These are phyloP conservation scores for Eimeria praecox DNA, from an alignment of 169 alveolate species.

Conservation along the genomic window DNA sequence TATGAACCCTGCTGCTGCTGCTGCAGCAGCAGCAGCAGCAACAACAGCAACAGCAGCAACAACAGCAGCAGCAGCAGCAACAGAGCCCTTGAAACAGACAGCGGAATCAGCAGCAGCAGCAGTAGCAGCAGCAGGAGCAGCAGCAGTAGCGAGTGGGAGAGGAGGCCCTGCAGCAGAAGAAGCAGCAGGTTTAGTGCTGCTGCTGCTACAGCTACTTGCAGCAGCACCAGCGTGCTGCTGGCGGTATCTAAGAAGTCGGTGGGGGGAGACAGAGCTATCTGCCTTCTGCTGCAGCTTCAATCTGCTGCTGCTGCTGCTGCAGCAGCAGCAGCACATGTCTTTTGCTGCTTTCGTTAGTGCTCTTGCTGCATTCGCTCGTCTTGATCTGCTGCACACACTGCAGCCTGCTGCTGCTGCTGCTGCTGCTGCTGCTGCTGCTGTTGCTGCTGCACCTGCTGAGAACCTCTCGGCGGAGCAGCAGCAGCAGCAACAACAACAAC, in stretches of 20 bases:
- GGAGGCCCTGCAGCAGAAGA: background rate
- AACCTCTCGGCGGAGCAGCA: background rate
- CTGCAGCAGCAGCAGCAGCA: background rate
- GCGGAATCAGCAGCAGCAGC: background rate
- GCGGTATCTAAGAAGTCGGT: background rate
- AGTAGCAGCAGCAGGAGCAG: constrained; percentile 1
- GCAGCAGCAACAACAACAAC: constrained; percentile 2
- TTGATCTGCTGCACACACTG: constrained; percentile 45
- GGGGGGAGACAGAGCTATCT: background rate
- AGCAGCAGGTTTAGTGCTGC: background rate
- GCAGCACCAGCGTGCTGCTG: background rate
- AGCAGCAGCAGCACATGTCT: background rate
- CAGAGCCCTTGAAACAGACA: too few relatives aligned
- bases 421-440: constrained; percentile 34
- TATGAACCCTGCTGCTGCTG: background rate
- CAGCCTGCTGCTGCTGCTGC: constrained; percentile 33
- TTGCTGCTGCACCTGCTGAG: background rate
- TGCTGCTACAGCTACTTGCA: background rate
- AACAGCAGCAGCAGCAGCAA: background rate
- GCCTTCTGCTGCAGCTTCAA: background rate
- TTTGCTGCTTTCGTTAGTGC: constrained; percentile 2
- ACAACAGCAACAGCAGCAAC: constrained; percentile 6
- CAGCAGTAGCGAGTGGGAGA: background rate
- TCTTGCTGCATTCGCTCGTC: background rate
- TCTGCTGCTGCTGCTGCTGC: background rate